Evolutionary conservation across 2,329 filamentous ascomycete genomes (phyloP), one percentile per base, ranked within the genome.

Genomic region (Fusarium haematococcum): DNA sequence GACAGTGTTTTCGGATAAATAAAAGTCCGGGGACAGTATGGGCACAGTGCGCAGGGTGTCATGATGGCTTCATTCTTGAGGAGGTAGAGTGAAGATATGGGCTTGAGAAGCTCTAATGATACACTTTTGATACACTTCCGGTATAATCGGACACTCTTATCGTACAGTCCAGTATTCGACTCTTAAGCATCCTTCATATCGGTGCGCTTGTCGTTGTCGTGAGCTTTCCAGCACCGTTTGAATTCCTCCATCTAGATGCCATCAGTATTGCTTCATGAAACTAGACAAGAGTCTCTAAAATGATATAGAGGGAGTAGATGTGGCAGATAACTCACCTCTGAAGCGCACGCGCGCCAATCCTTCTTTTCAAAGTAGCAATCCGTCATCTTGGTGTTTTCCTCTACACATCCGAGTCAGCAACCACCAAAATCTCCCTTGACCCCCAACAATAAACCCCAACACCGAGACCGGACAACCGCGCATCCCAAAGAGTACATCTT

Each of bases 301-400:
- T 6, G 25, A 18, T 27, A 32, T n/a, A 25, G 13, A 37, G 14
- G 35, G 4, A 18, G 6, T 37, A 37, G 35, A 18, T 18, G 2
- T 18, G 14, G 4, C 3, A 37, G 2, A 18, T 37, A 7, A 85
- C 93, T 86, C 83, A 97, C 96, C 90, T 98, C 96, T 75, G 91
- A 88, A 80, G 93, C 93, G 84, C 97, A 99, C 67, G 89, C 88
- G 77, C 97, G 89, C 96, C 97, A 99, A 82, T 99, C 97, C 82
- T 95, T 98, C 88, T 95, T 98, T 65, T 96, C 95, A 80, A 91
- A 98, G 83, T 97, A 98, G 84, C 97, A 99, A 82, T 98, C 94
- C 39, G 95, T 98, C 91, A 99, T 90, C 80, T 91, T 95, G 63
- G 90, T 86, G 80, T 98, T 98, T 81, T 98, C 96, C 25, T 91